Percentiles rank a stretch among this genome's conserved stretches.
phyloP scores from a whole-genome alignment of 371 early-diverging fungal species.

The Apophysomyces ossiformis region DNA sequence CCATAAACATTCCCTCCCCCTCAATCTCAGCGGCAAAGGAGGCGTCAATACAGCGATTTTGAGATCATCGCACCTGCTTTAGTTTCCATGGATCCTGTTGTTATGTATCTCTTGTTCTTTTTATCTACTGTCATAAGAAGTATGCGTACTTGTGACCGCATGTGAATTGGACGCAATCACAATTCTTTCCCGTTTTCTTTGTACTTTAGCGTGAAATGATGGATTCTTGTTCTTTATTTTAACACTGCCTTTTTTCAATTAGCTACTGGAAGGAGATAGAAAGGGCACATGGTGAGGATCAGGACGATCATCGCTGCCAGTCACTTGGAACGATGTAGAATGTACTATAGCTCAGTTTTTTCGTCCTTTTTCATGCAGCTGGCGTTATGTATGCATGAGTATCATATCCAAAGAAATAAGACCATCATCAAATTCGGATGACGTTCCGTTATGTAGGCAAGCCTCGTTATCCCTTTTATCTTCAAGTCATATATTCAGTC shows the following conservation, averaged over 20 bases:
- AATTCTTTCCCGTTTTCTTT: not conserved
- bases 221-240: not conserved
- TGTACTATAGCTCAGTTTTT: no score
- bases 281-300: no score
- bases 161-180: constrained; percentile 1
- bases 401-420: no score
- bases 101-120: not conserved
- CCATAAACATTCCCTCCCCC: not conserved
- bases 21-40: constrained; percentile 2
- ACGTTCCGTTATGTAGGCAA: no score
- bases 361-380: no score
- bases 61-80: not conserved
- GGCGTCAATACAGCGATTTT: not conserved
- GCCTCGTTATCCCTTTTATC: no score
- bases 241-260: not conserved
- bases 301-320: no score
- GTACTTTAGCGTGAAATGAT: not conserved
- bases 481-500: no score
- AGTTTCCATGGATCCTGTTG: not conserved
- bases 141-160: constrained; percentile 2
- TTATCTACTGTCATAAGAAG: not conserved
- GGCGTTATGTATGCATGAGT: no score
- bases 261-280: no score
- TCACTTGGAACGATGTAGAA: no score
- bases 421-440: no score